Evolutionary conservation across 164 flowering plant species (phyloP), one percentile per base, ranked within the genome.

Genomic region (Vitis rupestris): DNA sequence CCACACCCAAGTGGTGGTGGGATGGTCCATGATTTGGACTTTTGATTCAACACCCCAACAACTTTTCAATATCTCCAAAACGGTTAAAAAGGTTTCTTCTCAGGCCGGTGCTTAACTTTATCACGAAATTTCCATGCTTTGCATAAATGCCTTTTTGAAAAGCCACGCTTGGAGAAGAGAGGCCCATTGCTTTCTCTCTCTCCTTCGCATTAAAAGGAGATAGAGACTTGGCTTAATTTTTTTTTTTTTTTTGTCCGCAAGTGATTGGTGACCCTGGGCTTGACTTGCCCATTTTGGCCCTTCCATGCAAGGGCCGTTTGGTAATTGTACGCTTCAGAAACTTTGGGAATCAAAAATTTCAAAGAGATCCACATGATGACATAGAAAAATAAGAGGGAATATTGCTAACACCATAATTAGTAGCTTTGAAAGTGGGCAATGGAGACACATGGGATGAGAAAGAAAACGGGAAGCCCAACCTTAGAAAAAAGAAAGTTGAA

Each of bases 41-140:
- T 27, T 2, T 37, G 65, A 69, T n/a, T 56, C 47, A 68, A 56
- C 73, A 14, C 9, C 61, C 47, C 73, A 63, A 63, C 73, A 7
- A 63, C 67, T 48, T 56, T 31, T 30, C 10, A 15, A 2, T 15
- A 27, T 17, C 50, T 11, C 61, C 59, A 7, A 19, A 61, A 61
- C 61, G 44, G 66, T 23, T 70, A 2, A 17, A 70, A 62, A 49
- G 16, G 66, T 9, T 44, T 19, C 53, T 52, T 19, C 9, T 12
- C 37, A 49, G 55, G 66, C 61, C 73, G 63, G 63, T 70, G 73
- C 62, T 19, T 23, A 49, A 12, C 55, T 70, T 63, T 23, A 53
- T 55, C 59, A 70, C 55, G 67, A 69, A 69, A 51, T 69, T 69
- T 52, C 60, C 72, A 69, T 61, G 37, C 71, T 59, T 59, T 52